These are phyloP conservation scores for Mimosa pudica DNA, from an alignment of 306 rosid genomes.

Conservation along the genomic window DNA sequence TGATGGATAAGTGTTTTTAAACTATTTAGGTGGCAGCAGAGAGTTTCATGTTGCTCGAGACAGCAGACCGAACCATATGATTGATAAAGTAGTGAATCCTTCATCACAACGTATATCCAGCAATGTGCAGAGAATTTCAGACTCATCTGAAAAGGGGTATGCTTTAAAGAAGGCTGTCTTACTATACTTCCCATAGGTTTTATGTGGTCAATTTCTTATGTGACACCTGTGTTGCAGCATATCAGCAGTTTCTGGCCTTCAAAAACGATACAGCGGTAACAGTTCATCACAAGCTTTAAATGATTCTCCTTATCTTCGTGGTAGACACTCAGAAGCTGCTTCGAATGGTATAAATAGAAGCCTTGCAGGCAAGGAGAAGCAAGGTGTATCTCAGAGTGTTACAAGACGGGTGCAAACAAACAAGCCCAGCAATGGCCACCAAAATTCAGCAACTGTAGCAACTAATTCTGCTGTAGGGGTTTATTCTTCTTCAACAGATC, in stretches of 20 bases:
- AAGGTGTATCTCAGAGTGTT: slow-evolving; percentile 38
- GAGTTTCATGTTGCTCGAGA: slow-evolving; percentile 93
- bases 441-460: slow-evolving; percentile 47
- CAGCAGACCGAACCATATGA: slow-evolving; percentile 66
- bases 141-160: slow-evolving; percentile 53
- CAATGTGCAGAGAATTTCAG: slow-evolving; percentile 33
- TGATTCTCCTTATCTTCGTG: slow-evolving; percentile 55
- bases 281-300: slow-evolving; percentile 49
- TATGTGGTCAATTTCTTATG: slow-evolving; percentile 10
- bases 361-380: slow-evolving; percentile 49
- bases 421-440: slow-evolving; percentile 53
- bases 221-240: slow-evolving; percentile 45
- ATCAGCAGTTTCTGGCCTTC: slow-evolving; percentile 53
- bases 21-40: slow-evolving; percentile 62
- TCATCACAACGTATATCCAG: slow-evolving; percentile 32
- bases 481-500: slow-evolving; percentile 95
- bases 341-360: slow-evolving; percentile 44
- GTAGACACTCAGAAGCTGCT: slow-evolving; percentile 42
- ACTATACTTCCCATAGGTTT: neutral
- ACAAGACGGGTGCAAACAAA: slow-evolving; percentile 35
- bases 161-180: neutral
- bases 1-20: slow-evolving; percentile 36
- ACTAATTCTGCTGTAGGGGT: slow-evolving; percentile 79
- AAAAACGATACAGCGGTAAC: slow-evolving; percentile 20
- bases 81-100: slow-evolving; percentile 59